phyloP scores from a whole-genome alignment of 1,284 basidiomycete genomes.

The Vanrija humicola region DNA sequence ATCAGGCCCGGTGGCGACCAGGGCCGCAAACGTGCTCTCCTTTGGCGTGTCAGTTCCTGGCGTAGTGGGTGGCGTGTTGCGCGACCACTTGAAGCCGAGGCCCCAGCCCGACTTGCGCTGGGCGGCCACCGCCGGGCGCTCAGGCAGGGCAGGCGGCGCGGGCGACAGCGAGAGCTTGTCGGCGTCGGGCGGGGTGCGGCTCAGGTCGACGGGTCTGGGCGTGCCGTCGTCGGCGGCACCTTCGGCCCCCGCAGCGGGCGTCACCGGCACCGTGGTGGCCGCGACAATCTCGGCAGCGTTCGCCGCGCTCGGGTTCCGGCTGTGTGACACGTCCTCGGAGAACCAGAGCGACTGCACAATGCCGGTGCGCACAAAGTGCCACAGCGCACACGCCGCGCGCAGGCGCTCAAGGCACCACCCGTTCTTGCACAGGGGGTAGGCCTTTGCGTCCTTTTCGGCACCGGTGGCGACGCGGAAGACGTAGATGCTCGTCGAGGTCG shows the following conservation, averaged over 20 bases:
- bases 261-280: not conserved
- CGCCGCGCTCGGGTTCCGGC: not conserved
- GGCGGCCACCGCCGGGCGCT: not conserved
- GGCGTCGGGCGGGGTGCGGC: conserved; percentile 4
- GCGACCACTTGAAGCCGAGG: conserved; percentile 5
- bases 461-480: conserved; percentile 45
- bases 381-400: conserved; percentile 81
- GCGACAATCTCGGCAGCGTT: not conserved
- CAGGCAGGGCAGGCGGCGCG: not conserved
- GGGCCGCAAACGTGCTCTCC: not conserved
- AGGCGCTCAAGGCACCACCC: conserved; percentile 58
- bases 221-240: not conserved
- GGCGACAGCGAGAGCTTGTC: conserved; percentile 14
- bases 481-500: conserved; percentile 28
- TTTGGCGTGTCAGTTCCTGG: not conserved
- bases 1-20: no score
- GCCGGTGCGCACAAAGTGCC: conserved; percentile 79
- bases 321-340: conserved; percentile 57
- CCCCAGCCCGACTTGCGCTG: conserved; percentile 12
- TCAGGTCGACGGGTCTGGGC: conserved; percentile 3
- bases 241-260: not conserved
- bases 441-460: conserved; percentile 40
- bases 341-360: conserved; percentile 82
- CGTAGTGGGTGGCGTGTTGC: not conserved
- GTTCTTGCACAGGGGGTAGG: conserved; percentile 69